Evolutionary conservation across 176 grass and related monocot genomes (phyloP).

Genomic region (Elaeis guineensis): DNA sequence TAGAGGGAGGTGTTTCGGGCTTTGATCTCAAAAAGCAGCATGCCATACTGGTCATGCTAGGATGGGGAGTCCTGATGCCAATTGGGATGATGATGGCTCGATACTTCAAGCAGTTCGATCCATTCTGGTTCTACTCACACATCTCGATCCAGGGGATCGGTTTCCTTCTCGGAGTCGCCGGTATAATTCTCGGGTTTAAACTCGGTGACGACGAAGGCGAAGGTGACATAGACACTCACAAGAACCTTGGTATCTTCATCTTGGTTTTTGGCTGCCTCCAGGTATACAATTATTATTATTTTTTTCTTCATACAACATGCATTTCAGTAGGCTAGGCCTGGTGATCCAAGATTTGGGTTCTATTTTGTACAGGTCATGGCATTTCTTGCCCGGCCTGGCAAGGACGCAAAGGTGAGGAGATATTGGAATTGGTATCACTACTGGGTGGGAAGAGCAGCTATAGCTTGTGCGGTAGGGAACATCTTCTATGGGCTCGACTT

Average conservation of each 20-base stretch:
- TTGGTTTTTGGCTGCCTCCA: conserved; percentile 50
- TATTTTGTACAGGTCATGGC: conserved; percentile 43
- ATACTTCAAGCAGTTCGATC: conserved; percentile 62
- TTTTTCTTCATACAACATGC: no score
- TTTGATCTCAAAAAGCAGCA: conserved; percentile 36
- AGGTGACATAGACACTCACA: conserved; percentile 51
- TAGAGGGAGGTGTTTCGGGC: conserved; percentile 1
- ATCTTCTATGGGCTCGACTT: conserved; percentile 64
- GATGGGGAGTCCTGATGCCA: conserved; percentile 78
- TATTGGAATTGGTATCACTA: conserved; percentile 98
- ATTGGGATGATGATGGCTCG: conserved; percentile 53
- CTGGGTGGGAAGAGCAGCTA: conserved; percentile 47
- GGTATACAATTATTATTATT: conserved; percentile 16
- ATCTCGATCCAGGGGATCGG: conserved; percentile 40
- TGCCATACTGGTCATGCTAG: conserved; percentile 50
- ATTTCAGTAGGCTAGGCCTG: no score
- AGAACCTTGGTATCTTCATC: conserved; percentile 55
- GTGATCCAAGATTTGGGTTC: no score
- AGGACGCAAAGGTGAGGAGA: conserved; percentile 64
- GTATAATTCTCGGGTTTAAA: conserved; percentile 24
- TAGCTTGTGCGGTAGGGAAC: conserved; percentile 48
- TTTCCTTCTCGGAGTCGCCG: conserved; percentile 41
- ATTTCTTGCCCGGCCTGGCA: conserved; percentile 57
- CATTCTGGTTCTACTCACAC: conserved; percentile 75
- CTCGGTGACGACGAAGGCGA: conserved; percentile 39